These are phyloP conservation scores for Omphalotus guepiniiformis DNA, from an alignment of 768 basidiomycete species.

Conservation along the genomic window DNA sequence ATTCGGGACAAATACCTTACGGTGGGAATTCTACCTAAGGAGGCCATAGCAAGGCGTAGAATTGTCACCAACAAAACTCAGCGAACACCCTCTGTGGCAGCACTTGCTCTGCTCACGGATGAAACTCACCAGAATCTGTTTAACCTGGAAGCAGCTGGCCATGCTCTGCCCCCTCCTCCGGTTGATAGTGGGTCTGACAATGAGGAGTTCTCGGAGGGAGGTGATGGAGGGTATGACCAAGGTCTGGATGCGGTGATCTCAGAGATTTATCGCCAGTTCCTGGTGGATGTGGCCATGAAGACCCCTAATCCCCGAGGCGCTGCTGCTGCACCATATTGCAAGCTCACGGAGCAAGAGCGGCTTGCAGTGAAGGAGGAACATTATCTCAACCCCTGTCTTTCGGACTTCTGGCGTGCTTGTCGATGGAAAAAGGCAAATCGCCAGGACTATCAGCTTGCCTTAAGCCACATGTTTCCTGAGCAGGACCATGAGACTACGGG, in stretches of 20 bases:
- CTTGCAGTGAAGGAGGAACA: neutral
- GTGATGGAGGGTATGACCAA: too few species aligned
- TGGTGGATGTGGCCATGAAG: neutral
- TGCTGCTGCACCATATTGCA: neutral
- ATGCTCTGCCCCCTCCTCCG: neutral
- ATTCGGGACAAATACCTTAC: neutral
- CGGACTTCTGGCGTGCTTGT: neutral
- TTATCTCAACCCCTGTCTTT: neutral
- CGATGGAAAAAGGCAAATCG: neutral
- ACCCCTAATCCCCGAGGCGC: neutral
- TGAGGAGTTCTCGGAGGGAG: too few species aligned
- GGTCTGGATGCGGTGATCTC: neutral
- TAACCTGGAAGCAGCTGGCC: neutral
- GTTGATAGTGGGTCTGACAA: slow-evolving; percentile 5
- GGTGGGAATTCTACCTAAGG: neutral
- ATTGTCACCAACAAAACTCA: too few species aligned
- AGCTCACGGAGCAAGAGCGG: neutral
- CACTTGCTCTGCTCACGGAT: too few species aligned
- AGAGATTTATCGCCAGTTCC: neutral
- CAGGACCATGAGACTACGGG: neutral
- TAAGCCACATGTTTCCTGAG: neutral
- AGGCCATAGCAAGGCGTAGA: neutral
- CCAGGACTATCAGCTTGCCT: neutral
- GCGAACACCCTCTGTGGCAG: too few species aligned
- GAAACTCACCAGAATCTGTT: too few species aligned